Percentiles rank a stretch among this genome's conserved stretches.
These are phyloP conservation scores for Pleurotus eryngii DNA, from an alignment of 768 basidiomycete species.

Conservation along the genomic window DNA sequence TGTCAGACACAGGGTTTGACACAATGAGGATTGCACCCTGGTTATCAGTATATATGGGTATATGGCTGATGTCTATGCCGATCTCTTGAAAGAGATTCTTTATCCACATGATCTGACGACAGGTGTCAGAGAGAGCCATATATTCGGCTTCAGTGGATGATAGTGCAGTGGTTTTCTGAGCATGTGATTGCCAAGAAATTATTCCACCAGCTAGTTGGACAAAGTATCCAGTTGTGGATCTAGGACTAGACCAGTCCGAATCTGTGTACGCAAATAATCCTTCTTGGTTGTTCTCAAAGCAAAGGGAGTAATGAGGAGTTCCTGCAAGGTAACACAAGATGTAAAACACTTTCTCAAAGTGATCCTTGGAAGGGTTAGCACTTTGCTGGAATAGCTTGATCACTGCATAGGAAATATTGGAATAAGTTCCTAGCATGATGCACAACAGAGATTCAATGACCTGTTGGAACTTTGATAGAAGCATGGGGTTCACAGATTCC, in stretches of 20 bases:
- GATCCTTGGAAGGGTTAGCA: constrained; percentile 9
- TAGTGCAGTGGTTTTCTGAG: constrained; percentile 25
- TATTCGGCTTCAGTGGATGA: constrained; percentile 32
- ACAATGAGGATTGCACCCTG: too few relatives aligned
- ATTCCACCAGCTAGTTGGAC: constrained; percentile 22
- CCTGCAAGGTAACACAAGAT: constrained; percentile 27
- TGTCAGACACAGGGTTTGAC: too few relatives aligned
- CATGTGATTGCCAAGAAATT: constrained; percentile 29
- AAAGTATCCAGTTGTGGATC: constrained; percentile 25
- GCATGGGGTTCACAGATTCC: too few relatives aligned
- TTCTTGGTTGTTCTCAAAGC: constrained; percentile 11
- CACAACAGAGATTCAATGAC: too few relatives aligned
- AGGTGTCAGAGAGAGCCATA: constrained; percentile 15
- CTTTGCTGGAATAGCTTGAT: too few relatives aligned
- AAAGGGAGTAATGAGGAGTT: constrained; percentile 14
- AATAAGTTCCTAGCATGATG: too few relatives aligned
- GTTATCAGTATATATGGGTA: too few relatives aligned
- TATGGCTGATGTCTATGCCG: too few relatives aligned
- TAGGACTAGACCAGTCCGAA: constrained; percentile 21
- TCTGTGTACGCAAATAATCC: constrained; percentile 13
- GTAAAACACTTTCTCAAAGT: constrained; percentile 20
- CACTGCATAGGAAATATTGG: too few relatives aligned
- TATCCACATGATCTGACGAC: too few relatives aligned
- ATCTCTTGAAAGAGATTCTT: too few relatives aligned
- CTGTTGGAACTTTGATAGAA: too few relatives aligned